Percentiles rank a stretch among this genome's conserved stretches.
These are phyloP conservation scores for Lactarius pseudohatsudake DNA, from an alignment of 768 basidiomycete genomes.

Conservation along the genomic window DNA sequence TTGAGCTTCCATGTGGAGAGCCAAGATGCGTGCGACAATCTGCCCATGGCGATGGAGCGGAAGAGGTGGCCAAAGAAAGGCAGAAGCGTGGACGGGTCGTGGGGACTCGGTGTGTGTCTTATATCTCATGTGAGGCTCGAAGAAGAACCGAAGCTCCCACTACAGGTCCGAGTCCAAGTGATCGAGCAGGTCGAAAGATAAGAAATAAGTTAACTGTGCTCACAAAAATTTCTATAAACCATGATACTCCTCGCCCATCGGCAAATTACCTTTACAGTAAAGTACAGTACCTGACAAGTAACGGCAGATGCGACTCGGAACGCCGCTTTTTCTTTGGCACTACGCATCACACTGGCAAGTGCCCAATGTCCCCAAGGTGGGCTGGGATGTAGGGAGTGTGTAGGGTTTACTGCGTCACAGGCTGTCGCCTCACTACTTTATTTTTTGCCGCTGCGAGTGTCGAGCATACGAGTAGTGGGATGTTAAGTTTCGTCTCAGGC, in stretches of 20 bases:
- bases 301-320: background rate
- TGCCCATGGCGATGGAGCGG: slow-evolving; percentile 6
- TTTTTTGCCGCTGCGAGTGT: background rate
- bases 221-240: no score
- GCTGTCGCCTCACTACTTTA: background rate
- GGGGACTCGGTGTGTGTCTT: background rate
- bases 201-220: no score
- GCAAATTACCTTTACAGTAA: no score
- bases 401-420: no score
- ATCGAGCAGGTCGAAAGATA: no score
- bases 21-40: background rate
- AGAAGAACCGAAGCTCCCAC: background rate
- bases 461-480: no score
- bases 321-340: background rate
- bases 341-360: no score
- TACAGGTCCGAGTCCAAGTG: no score
- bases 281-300: background rate
- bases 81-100: background rate
- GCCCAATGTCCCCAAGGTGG: no score
- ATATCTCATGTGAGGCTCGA: background rate
- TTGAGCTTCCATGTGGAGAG: slow-evolving; percentile 51
- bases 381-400: no score
- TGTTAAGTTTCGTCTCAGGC: no score
- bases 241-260: no score
- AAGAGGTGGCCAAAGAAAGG: background rate